Evolutionary conservation across 306 rosid species (phyloP).

Genomic region (Vigna mungo): DNA sequence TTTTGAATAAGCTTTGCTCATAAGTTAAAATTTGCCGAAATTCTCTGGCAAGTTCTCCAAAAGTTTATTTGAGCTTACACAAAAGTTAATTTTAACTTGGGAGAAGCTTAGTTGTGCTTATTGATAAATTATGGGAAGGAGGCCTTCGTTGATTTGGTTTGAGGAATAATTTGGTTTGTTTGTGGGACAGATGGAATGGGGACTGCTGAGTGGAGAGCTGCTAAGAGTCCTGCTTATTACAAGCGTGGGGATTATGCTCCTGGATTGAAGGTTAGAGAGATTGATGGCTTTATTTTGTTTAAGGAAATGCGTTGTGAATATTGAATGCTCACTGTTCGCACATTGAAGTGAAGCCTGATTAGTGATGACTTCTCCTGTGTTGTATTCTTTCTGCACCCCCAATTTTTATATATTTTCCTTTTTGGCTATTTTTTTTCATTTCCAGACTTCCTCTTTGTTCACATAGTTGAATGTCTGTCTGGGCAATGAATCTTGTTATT

Average conservation of each 20-base stretch:
- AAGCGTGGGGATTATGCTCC: conserved; percentile 95
- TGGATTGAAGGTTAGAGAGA: conserved; percentile 73
- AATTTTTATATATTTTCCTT: neutral
- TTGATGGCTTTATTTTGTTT: neutral
- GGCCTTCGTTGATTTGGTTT: neutral
- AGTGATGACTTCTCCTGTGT: neutral
- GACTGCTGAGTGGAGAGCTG: conserved; percentile 94
- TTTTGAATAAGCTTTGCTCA: neutral
- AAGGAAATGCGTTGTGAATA: neutral
- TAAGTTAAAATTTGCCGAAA: neutral
- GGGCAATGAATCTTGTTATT: neutral
- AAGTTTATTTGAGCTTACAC: neutral
- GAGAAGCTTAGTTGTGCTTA: neutral
- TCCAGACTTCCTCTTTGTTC: neutral
- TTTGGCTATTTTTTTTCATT: neutral
- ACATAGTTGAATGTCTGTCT: neutral
- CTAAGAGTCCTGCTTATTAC: conserved; percentile 82
- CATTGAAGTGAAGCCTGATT: neutral
- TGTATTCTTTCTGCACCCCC: neutral
- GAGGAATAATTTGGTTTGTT: conserved; percentile 6
- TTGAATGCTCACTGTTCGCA: neutral
- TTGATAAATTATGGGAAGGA: neutral
- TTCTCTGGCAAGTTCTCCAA: neutral
- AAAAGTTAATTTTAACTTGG: neutral
- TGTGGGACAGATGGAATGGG: conserved; percentile 84